Evolutionary conservation across 2,329 filamentous ascomycete genomes (phyloP).

Genomic region (Pseudophaeomoniella oleicola): DNA sequence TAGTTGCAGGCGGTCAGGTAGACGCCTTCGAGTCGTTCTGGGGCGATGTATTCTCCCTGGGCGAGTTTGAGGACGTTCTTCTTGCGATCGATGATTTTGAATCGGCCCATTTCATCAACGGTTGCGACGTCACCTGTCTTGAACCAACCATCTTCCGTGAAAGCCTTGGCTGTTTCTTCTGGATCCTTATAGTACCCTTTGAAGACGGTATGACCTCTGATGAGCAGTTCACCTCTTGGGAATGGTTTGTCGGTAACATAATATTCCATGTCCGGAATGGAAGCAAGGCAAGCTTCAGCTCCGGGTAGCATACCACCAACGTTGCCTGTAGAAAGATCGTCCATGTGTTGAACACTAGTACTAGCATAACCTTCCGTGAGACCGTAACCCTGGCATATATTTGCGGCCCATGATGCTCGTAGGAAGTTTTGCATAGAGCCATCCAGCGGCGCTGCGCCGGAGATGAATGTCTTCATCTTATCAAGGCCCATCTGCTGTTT

Average conservation of each 20-base stretch:
- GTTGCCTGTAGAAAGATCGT: constrained; percentile 65
- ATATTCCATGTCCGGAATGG: constrained; percentile 92
- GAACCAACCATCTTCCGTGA: constrained; percentile 92
- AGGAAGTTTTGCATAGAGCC: constrained; percentile 80
- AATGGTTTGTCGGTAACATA: constrained; percentile 71
- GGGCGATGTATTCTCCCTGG: constrained; percentile 95
- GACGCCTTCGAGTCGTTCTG: constrained; percentile 92
- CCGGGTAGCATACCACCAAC: constrained; percentile 59
- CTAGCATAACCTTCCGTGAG: constrained; percentile 87
- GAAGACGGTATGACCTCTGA: constrained; percentile 72
- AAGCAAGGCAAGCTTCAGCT: constrained; percentile 65
- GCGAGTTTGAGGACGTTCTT: constrained; percentile 99
- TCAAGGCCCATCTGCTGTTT: constrained; percentile 69
- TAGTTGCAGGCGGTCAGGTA: constrained; percentile 70
- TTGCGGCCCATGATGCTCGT: constrained; percentile 63
- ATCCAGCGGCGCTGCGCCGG: constrained; percentile 81
- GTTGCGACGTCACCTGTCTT: constrained; percentile 83
- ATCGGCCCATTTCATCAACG: constrained; percentile 71
- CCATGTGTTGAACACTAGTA: constrained; percentile 50
- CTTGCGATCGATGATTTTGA: constrained; percentile 87
- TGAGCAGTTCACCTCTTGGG: constrained; percentile 76
- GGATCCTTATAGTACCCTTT: constrained; percentile 79
- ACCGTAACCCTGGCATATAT: constrained; percentile 78
- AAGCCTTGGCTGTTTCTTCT: constrained; percentile 68
- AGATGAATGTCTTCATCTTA: constrained; percentile 57